Evolutionary conservation across 1,284 basidiomycete species (phyloP).

Genomic region (Tylopilus sp.): DNA sequence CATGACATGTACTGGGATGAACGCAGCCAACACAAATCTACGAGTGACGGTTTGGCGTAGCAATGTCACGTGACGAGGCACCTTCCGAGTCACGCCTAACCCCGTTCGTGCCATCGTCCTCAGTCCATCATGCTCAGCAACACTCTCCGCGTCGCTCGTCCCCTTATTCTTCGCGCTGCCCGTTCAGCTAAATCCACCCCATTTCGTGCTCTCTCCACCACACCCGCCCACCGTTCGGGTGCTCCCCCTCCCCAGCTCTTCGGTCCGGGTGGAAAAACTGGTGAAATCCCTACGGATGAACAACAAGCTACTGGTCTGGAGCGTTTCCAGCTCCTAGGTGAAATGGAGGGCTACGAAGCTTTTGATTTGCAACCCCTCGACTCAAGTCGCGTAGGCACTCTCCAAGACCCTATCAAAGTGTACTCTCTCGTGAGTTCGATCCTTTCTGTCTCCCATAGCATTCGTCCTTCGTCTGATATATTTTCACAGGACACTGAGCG

Average conservation of each 20-base stretch:
- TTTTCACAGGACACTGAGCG: constrained; percentile 66
- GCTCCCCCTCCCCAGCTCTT: constrained; percentile 65
- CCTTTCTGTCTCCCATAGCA: background rate
- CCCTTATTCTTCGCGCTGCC: constrained; percentile 34
- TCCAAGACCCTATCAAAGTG: constrained; percentile 84
- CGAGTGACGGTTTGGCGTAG: too few relatives aligned
- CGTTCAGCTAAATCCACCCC: constrained; percentile 33
- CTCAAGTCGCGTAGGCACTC: constrained; percentile 84
- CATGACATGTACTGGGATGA: too few relatives aligned
- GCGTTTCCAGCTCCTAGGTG: constrained; percentile 89
- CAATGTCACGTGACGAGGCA: constrained; percentile 28
- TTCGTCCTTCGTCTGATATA: background rate
- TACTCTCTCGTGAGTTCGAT: constrained; percentile 72
- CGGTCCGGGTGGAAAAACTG: constrained; percentile 72
- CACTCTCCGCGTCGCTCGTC: constrained; percentile 39
- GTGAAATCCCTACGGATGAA: constrained; percentile 79
- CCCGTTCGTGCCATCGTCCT: constrained; percentile 27
- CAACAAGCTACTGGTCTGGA: constrained; percentile 96
- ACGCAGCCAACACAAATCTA: too few relatives aligned
- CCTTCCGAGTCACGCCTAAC: constrained; percentile 25
- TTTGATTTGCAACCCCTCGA: constrained; percentile 91
- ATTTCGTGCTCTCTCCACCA: constrained; percentile 56
- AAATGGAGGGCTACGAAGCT: constrained; percentile 84
- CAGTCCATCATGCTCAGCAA: constrained; percentile 40
- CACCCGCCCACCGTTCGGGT: constrained; percentile 49